phyloP scores from a whole-genome alignment of 352 stramenopile genomes.

The Phytophthora pseudosyringae region DNA sequence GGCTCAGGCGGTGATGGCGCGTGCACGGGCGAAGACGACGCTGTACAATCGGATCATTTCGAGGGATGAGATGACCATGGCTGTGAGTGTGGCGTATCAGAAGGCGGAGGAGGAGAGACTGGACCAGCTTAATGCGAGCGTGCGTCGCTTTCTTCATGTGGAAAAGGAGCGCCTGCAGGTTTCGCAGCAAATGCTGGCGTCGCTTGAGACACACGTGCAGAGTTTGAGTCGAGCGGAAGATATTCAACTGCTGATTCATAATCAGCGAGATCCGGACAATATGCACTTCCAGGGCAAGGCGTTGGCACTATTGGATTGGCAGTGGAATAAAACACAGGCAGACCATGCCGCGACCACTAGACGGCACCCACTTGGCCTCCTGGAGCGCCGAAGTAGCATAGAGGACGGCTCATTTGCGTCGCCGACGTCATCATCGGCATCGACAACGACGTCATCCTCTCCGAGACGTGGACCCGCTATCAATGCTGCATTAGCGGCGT shows the following conservation, averaged over 20 bases:
- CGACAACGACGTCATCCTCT: slow-evolving; percentile 24
- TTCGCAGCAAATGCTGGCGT: slow-evolving; percentile 61
- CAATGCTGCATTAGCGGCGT: slow-evolving; percentile 7
- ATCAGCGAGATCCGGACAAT: slow-evolving; percentile 83
- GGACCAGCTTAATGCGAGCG: slow-evolving; percentile 75
- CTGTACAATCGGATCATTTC: slow-evolving; percentile 84
- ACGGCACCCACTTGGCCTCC: slow-evolving; percentile 22
- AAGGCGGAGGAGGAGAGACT: slow-evolving; percentile 84
- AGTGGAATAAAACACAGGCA: slow-evolving; percentile 69
- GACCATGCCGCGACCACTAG: slow-evolving; percentile 27
- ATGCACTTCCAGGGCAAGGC: slow-evolving; percentile 90
- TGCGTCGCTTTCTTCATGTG: slow-evolving; percentile 76
- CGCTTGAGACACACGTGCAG: slow-evolving; percentile 64
- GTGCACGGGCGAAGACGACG: slow-evolving; percentile 72
- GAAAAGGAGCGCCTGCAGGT: slow-evolving; percentile 78
- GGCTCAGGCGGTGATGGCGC: slow-evolving; percentile 58
- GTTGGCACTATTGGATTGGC: slow-evolving; percentile 85
- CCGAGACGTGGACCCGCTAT: slow-evolving; percentile 5
- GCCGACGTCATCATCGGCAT: slow-evolving; percentile 32
- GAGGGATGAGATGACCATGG: slow-evolving; percentile 91
- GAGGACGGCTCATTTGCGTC: slow-evolving; percentile 28
- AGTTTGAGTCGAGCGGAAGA: slow-evolving; percentile 77
- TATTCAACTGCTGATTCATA: slow-evolving; percentile 87
- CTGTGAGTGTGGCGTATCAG: slow-evolving; percentile 87
- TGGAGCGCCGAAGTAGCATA: slow-evolving; percentile 38